phyloP scores from a whole-genome alignment of 1,284 basidiomycete species.

The Puccinia novopanici region DNA sequence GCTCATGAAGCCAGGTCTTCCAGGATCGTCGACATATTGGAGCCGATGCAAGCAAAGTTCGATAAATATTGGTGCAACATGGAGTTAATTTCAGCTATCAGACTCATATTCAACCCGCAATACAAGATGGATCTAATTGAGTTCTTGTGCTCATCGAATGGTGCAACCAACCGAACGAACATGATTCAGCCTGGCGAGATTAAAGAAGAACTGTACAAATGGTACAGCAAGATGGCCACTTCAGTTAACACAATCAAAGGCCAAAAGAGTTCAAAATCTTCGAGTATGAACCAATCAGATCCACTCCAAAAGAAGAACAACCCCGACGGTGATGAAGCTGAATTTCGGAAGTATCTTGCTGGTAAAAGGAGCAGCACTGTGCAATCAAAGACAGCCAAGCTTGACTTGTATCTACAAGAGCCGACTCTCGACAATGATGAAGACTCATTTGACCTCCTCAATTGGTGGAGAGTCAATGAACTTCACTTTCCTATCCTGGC shows the following conservation, averaged over 20 bases:
- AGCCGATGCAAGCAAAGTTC: not conserved
- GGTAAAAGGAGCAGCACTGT: not conserved
- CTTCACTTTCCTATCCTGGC: not conserved
- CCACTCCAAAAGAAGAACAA: too few species aligned
- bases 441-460: not conserved
- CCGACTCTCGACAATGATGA: not conserved
- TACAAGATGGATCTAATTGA: not conserved
- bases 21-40: not conserved
- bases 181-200: too few species aligned
- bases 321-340: too few species aligned
- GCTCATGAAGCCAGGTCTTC: not conserved
- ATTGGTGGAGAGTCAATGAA: not conserved
- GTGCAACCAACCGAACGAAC: too few species aligned
- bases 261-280: too few species aligned
- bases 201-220: too few species aligned
- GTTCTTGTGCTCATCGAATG: not conserved
- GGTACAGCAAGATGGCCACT: too few species aligned
- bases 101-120: not conserved
- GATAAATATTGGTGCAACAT: not conserved
- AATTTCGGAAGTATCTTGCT: not conserved
- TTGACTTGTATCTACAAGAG: not conserved
- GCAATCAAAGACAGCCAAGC: not conserved
- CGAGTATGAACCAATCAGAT: too few species aligned
- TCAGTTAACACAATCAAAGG: too few species aligned
- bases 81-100: not conserved